Evolutionary conservation across 768 basidiomycete species (phyloP).

Genomic region (Mycena polygramma): DNA sequence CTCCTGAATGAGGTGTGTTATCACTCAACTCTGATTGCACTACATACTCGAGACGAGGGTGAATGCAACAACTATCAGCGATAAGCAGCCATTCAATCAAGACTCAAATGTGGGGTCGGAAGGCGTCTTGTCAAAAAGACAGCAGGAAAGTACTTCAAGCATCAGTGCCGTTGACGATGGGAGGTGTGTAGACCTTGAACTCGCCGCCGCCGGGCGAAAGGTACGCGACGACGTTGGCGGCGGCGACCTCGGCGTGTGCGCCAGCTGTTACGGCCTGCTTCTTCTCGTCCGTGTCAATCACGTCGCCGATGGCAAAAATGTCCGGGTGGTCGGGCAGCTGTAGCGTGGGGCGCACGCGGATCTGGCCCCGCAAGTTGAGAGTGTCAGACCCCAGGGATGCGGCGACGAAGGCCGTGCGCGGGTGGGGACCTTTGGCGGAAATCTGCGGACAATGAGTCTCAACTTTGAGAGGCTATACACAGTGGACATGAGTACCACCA

Average conservation of each 20-base stretch:
- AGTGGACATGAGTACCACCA: conserved; percentile 61
- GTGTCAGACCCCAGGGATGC: conserved; percentile 51
- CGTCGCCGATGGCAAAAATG: conserved; percentile 72
- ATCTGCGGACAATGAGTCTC: conserved; percentile 42
- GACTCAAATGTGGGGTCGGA: no score
- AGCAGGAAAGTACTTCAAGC: no score
- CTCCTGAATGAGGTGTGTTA: no score
- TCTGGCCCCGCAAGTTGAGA: conserved; percentile 50
- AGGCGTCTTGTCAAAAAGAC: no score
- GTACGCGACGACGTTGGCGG: conserved; percentile 59
- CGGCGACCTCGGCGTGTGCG: conserved; percentile 58
- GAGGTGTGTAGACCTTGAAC: conserved; percentile 55
- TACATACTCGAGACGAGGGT: no score
- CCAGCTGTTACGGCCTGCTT: conserved; percentile 62
- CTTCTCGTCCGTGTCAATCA: conserved; percentile 65
- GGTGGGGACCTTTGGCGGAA: conserved; percentile 55
- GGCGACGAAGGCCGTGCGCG: conserved; percentile 64
- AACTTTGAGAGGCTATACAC: neutral
- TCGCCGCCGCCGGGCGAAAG: conserved; percentile 39
- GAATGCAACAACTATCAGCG: no score
- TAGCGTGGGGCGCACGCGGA: conserved; percentile 65
- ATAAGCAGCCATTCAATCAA: no score
- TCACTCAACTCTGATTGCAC: no score
- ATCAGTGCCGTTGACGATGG: no score
- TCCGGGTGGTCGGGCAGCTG: conserved; percentile 59